Base-by-base conservation (phyloP, 164 flowering plant species). In the Platanus orientalis region DNA sequence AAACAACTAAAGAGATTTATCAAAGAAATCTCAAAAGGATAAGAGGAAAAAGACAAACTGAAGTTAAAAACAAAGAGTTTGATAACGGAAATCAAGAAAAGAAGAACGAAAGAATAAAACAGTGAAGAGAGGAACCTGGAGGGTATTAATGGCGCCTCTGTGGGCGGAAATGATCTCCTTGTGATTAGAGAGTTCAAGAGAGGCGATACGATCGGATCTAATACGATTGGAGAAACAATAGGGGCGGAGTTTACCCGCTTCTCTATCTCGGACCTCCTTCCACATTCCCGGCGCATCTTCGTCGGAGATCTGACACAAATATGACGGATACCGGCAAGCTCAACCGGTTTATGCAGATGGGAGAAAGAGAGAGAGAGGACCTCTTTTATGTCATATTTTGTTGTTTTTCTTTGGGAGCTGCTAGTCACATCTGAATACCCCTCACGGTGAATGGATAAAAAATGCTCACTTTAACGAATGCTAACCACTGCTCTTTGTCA, bases 281-380 rank as follows among this genome's bases (percentile, higher is more conserved):
- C 90, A 93, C 97, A 92, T 90, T 73, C 58, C 81, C 80, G 70
- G 58, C 70, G 92, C 96, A 87, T 87, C 87, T 83, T 86, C 77
- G 70, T 45, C 77, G 68, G 57, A 45, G 44, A 40, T 62, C 71
- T 62, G 40, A 57, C 67, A 6, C 44, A 1, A 16, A 26, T 48
- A 25, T 36, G 9, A 65, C 36, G 36, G 36, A 52, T 26, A 23
- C 58, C 66, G 36, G 62, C 62, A 5, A 60, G 7, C 7, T 49
- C 30, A 21, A 60, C 23, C 11, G n/a, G 26, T 42, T 10, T 42
- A 9, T 42, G 17, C 17, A 42, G 36, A 32, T 32, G 36, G 4
- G 6, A 1, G 42, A 7, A 36, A 36, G 4, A n/a, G n/a, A n/a
- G n/a, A n/a, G n/a, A n/a, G n/a, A n/a, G n/a, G n/a, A n/a, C n/a